phyloP scores from a whole-genome alignment of 1,284 basidiomycete genomes.

The Puccinia novopanici region DNA sequence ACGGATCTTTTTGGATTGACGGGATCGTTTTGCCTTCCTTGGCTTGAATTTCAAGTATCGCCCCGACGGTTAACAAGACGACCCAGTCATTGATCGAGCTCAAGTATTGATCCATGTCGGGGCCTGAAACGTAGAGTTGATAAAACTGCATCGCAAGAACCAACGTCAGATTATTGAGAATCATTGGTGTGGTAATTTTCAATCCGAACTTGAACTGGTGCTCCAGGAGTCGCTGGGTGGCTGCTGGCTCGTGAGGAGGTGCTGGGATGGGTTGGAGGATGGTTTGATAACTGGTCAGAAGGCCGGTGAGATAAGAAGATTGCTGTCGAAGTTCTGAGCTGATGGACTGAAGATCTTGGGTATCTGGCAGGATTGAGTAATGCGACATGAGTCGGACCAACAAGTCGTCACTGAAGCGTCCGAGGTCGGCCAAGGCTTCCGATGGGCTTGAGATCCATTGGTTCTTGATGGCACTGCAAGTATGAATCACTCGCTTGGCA shows the following conservation, averaged over 20 bases:
- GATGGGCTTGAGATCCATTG: conserved; percentile 24
- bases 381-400: conserved; percentile 36
- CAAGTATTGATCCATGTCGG: neutral
- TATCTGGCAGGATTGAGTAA: conserved; percentile 45
- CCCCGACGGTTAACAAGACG: conserved; percentile 35
- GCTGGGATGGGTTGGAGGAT: conserved; percentile 21
- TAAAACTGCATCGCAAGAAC: conserved; percentile 40
- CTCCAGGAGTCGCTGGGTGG: conserved; percentile 4
- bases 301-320: conserved; percentile 42
- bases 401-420: conserved; percentile 31
- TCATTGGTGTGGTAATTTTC: conserved; percentile 47
- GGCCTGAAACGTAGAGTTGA: neutral
- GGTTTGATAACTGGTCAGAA: conserved; percentile 41
- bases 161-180: conserved; percentile 45
- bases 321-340: conserved; percentile 40
- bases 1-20: neutral
- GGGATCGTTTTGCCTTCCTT: conserved; percentile 24
- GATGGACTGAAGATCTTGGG: conserved; percentile 23
- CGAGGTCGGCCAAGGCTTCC: conserved; percentile 14
- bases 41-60: conserved; percentile 42
- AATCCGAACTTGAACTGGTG: conserved; percentile 41
- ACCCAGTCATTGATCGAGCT: conserved; percentile 42
- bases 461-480: conserved; percentile 26
- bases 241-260: neutral
- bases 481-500: conserved; percentile 37